Base-by-base conservation (phyloP, 495 filamentous ascomycete species). In the Alectoria sarmentosa region DNA sequence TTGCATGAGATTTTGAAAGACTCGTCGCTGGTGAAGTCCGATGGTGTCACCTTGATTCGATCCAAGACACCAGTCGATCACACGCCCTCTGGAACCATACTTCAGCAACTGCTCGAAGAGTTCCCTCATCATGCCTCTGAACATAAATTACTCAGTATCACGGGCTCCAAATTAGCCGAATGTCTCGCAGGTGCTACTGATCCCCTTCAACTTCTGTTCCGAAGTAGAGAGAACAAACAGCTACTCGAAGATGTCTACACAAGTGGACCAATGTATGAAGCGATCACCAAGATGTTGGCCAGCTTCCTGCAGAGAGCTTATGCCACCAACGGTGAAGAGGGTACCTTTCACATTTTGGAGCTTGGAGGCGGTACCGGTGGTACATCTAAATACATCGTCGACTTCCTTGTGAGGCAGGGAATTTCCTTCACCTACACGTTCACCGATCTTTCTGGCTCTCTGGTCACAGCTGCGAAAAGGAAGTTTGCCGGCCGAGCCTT, bases 331-430 rank as follows among this genome's bases (percentile, higher is more conserved):
- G 37, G 54, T 41, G 21, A 57, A 26, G 49, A n/a, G n/a, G n/a
- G n/a, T n/a, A n/a, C n/a, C n/a, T n/a, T 28, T 55, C 55, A 70
- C 26, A 76, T 79, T 39, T 66, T 78, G 4, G 77, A 80, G 60
- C 67, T 80, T 44, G 76, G 78, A 14, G 78, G 69, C 17, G 79
- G 78, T 14, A 80, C 78, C 2, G 77, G 77, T 38, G 76, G 75
- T 1, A 79, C 77, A 9, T 78, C 78, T 2, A 67, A 66, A 36
- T 68, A 63, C 46, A 59, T 75, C 10, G 58, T 76, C 37, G 61
- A 41, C 14, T 13, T 10, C 14, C 38, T 41, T 6, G 14, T 13
- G 8, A 6, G 38, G 8, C 38, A 10, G 7, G 14, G 14, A 6
- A 13, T 41, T 41, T 6, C 8, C 38, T 41, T 41, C 13, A 70